A percentile compares a stretch with the other conserved stretches of the same genome.
phyloP scores from a whole-genome alignment of 148 eudicot genomes.

The Talinum fruticosum region DNA sequence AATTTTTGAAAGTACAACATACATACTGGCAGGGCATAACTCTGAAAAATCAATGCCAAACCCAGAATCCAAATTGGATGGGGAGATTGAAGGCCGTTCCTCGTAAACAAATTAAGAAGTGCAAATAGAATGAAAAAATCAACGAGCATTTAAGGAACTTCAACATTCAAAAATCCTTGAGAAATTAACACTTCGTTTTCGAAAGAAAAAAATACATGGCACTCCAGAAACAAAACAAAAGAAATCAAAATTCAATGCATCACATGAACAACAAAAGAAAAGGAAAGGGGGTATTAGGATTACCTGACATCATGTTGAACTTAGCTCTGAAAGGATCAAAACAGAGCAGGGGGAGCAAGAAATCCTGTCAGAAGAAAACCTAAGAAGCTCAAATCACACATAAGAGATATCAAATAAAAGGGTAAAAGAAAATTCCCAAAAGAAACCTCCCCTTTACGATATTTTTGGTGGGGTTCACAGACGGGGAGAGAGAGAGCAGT shows the following conservation, averaged over 20 bases:
- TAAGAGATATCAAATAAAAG: neutral
- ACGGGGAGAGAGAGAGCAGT: neutral
- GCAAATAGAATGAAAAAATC: neutral
- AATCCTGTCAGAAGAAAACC: slow-evolving; percentile 23
- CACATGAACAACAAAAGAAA: too few species aligned
- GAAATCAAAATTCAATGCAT: neutral
- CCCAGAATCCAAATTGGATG: neutral
- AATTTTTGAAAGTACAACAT: neutral
- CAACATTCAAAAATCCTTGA: neutral
- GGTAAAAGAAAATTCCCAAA: neutral
- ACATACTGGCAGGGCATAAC: neutral
- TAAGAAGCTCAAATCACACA: neutral
- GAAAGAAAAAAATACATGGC: neutral
- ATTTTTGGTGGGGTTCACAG: neutral
- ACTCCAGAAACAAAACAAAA: neutral
- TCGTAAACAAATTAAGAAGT: neutral
- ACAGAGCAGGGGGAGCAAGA: slow-evolving; percentile 19
- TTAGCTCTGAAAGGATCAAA: slow-evolving; percentile 23
- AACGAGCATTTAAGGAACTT: neutral
- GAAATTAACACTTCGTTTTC: neutral
- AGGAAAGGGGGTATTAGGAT: neutral
- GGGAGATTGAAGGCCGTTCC: neutral
- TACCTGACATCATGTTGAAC: slow-evolving; percentile 27
- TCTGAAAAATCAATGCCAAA: neutral
- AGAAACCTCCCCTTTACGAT: neutral